Evolutionary conservation across 768 basidiomycete species (phyloP).

Genomic region (Phlebiopsis gigantea): DNA sequence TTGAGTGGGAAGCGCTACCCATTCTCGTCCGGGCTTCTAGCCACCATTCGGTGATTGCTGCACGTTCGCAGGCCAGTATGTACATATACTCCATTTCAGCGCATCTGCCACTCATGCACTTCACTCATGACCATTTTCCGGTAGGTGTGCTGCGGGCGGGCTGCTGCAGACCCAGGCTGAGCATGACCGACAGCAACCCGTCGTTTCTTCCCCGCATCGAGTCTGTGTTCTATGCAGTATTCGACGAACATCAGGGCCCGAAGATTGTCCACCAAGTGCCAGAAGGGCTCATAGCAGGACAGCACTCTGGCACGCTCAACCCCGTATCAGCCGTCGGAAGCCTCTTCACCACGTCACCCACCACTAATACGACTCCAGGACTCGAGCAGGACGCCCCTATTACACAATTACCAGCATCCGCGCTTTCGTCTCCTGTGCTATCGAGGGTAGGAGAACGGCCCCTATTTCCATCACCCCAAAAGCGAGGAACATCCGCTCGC

Average conservation of each 20-base stretch:
- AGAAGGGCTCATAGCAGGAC: conserved; percentile 73
- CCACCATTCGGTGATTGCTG: neutral
- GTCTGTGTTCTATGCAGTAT: conserved; percentile 92
- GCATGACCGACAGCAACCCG: conserved; percentile 42
- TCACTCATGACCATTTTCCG: neutral
- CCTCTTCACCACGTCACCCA: conserved; percentile 29
- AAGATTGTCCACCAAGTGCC: conserved; percentile 93
- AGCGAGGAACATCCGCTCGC: conserved; percentile 42
- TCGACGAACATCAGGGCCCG: conserved; percentile 81
- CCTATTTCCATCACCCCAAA: conserved; percentile 32
- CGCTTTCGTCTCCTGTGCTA: conserved; percentile 41
- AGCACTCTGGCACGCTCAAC: conserved; percentile 16
- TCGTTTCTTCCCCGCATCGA: conserved; percentile 76
- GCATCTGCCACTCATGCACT: neutral
- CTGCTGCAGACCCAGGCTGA: conserved; percentile 14
- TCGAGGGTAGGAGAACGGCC: conserved; percentile 29
- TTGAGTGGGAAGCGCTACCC: neutral
- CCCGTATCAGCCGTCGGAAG: conserved; percentile 7
- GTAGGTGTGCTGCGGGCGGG: neutral
- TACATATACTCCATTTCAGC: neutral
- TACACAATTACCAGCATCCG: conserved; percentile 50
- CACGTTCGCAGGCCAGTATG: neutral
- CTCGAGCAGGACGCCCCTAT: conserved; percentile 29
- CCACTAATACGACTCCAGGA: conserved; percentile 24
- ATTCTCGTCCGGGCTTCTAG: neutral